phyloP scores from a whole-genome alignment of 2,329 filamentous ascomycete species.

The Colletotrichum graminicola region DNA sequence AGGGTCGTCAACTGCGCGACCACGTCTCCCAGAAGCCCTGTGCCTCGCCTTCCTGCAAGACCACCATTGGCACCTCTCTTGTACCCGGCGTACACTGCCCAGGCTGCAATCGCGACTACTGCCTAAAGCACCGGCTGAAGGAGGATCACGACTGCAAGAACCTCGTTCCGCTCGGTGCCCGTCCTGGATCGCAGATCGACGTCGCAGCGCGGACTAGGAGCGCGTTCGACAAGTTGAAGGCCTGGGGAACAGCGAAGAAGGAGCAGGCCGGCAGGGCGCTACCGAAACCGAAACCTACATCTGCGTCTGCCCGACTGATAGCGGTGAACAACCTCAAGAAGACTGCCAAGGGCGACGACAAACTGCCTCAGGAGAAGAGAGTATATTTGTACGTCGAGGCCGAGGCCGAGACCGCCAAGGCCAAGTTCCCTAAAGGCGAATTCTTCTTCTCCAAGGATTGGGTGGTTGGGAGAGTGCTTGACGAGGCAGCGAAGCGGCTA shows the following conservation, averaged over 20 bases:
- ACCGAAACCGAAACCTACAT: slow-evolving; percentile 73
- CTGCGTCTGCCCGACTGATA: slow-evolving; percentile 72
- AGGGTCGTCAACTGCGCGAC: slow-evolving; percentile 66
- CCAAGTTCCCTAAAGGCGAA: slow-evolving; percentile 84
- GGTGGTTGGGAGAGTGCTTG: slow-evolving; percentile 87
- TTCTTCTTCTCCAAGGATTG: slow-evolving; percentile 88
- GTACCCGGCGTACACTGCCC: slow-evolving; percentile 78
- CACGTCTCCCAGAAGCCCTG: slow-evolving; percentile 74
- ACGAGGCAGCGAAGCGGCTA: slow-evolving; percentile 80
- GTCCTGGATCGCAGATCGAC: slow-evolving; percentile 57
- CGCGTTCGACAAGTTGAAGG: slow-evolving; percentile 81
- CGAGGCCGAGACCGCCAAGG: slow-evolving; percentile 84
- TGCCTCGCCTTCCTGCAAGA: slow-evolving; percentile 75
- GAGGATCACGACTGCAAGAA: slow-evolving; percentile 90
- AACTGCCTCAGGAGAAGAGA: slow-evolving; percentile 84
- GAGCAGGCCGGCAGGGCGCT: slow-evolving; percentile 69
- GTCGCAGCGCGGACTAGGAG: slow-evolving; percentile 75
- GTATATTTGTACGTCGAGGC: slow-evolving; percentile 93
- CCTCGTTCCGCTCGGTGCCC: slow-evolving; percentile 70
- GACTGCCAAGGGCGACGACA: slow-evolving; percentile 89
- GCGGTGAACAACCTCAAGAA: slow-evolving; percentile 86
- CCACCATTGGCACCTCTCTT: slow-evolving; percentile 75
- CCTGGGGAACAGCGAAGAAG: slow-evolving; percentile 84
- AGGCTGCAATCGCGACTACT: slow-evolving; percentile 79
- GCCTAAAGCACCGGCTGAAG: slow-evolving; percentile 79